A percentile compares a stretch with the other conserved stretches of the same genome.
Conservation (phyloP, 1,284 basidiomycete genomes). For the Leucoagaricus sp. region DNA sequence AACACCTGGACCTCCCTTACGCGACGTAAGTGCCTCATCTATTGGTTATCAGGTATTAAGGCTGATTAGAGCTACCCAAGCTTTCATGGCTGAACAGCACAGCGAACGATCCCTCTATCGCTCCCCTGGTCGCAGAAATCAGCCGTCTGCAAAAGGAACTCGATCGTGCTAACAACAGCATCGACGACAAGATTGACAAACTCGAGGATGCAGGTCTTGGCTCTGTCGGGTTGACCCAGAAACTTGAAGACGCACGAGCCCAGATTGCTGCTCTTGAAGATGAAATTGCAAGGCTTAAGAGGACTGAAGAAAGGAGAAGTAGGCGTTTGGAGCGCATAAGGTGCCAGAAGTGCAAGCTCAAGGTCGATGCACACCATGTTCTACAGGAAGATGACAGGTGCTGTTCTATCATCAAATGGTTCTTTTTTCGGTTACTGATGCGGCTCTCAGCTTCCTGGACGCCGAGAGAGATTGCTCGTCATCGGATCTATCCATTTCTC, state of each 20-base stretch:
- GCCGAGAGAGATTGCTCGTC: slow-evolving; percentile 47
- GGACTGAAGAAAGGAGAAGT: slow-evolving; percentile 64
- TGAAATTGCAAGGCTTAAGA: slow-evolving; percentile 60
- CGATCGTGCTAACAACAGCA: slow-evolving; percentile 74
- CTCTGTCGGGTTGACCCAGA: slow-evolving; percentile 66
- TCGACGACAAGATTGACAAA: slow-evolving; percentile 83
- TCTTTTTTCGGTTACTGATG: not conserved
- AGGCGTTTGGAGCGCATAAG: slow-evolving; percentile 57
- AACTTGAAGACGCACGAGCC: slow-evolving; percentile 67
- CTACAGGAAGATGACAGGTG: slow-evolving; percentile 65
- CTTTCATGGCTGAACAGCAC: slow-evolving; percentile 73
- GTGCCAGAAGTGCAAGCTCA: slow-evolving; percentile 67
- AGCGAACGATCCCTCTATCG: slow-evolving; percentile 50
- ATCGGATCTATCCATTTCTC: slow-evolving; percentile 62
- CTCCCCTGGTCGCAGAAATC: slow-evolving; percentile 66
- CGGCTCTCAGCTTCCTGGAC: slow-evolving; percentile 48
- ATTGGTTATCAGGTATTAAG: slow-evolving; percentile 11
- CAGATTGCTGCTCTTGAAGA: slow-evolving; percentile 62
- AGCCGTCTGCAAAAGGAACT: slow-evolving; percentile 69
- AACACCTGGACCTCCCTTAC: slow-evolving; percentile 75
- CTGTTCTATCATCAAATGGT: not conserved
- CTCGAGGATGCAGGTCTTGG: slow-evolving; percentile 77
- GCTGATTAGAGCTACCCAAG: too few species aligned
- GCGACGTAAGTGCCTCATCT: slow-evolving; percentile 58
- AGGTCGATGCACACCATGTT: slow-evolving; percentile 52